These are phyloP conservation scores for Agapanthus africanus DNA, from an alignment of 106 monocot species.

Conservation along the genomic window DNA sequence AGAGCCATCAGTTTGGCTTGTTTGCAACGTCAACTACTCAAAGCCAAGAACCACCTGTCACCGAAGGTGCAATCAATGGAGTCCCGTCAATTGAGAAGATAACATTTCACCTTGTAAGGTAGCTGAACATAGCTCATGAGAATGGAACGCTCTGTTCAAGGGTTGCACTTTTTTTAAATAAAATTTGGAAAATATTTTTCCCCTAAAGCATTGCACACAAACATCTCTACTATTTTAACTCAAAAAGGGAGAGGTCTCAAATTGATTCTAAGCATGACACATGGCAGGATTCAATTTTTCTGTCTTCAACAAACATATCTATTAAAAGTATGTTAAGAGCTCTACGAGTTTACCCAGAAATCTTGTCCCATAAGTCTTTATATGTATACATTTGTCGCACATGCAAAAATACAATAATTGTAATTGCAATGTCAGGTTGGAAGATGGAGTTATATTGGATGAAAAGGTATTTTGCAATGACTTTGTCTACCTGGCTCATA, in stretches of 20 bases:
- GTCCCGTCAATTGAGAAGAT: conserved; percentile 96
- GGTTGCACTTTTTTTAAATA: neutral
- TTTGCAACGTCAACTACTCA: conserved; percentile 96
- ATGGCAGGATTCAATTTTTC: too few species aligned
- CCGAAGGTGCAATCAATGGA: conserved; percentile 71
- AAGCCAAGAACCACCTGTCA: conserved; percentile 44
- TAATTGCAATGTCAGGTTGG: conserved; percentile 43
- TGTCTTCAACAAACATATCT: too few species aligned
- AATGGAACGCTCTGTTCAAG: neutral
- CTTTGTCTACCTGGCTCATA: conserved; percentile 69
- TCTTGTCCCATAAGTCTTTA: too few species aligned
- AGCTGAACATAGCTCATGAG: neutral
- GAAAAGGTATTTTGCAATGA: conserved; percentile 86
- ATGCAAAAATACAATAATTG: conserved; percentile 4
- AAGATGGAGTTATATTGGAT: conserved; percentile 85
- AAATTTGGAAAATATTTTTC: too few species aligned
- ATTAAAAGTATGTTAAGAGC: too few species aligned
- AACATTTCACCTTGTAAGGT: conserved; percentile 97
- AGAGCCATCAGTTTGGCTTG: conserved; percentile 68
- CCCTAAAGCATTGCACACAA: too few species aligned
- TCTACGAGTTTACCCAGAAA: too few species aligned
- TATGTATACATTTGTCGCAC: too few species aligned
- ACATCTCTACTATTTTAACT: too few species aligned
- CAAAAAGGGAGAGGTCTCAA: too few species aligned
- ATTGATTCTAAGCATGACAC: too few species aligned